Evolutionary conservation across 768 basidiomycete genomes (phyloP).

Genomic region (Serendipita sp.): DNA sequence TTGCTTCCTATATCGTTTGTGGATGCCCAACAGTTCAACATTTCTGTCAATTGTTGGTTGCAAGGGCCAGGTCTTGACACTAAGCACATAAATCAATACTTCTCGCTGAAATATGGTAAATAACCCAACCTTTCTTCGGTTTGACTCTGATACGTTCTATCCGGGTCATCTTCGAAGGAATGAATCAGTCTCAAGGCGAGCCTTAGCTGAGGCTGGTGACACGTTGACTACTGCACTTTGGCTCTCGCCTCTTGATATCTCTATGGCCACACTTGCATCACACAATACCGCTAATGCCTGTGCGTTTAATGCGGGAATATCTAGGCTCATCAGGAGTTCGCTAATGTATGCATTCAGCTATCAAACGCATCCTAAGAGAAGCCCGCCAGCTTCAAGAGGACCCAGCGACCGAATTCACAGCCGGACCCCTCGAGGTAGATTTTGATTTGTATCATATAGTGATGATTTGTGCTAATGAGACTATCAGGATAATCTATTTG

Average conservation of each 20-base stretch:
- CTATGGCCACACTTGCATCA: constrained; percentile 20
- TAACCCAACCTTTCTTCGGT: constrained; percentile 46
- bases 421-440: constrained; percentile 56
- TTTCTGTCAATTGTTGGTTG: constrained; percentile 38
- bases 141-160: constrained; percentile 69
- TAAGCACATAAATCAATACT: not conserved
- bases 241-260: not conserved
- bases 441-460: constrained; percentile 8
- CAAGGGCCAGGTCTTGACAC: constrained; percentile 5
- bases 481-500: constrained; percentile 71
- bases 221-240: constrained; percentile 6
- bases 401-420: constrained; percentile 71
- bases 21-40: constrained; percentile 82
- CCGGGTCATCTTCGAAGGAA: constrained; percentile 29
- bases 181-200: too few species aligned
- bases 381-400: constrained; percentile 77
- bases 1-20: constrained; percentile 41
- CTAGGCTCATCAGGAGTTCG: too few species aligned
- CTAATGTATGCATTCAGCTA: constrained; percentile 31
- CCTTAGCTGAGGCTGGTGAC: not conserved
- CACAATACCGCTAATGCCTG: constrained; percentile 86
- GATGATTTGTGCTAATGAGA: not conserved
- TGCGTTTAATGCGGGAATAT: constrained; percentile 19
- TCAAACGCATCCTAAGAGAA: constrained; percentile 96
- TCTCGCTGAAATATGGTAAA: not conserved